Conservation (phyloP, 805 yeast genomes). For the Kuraishia molischiana region DNA sequence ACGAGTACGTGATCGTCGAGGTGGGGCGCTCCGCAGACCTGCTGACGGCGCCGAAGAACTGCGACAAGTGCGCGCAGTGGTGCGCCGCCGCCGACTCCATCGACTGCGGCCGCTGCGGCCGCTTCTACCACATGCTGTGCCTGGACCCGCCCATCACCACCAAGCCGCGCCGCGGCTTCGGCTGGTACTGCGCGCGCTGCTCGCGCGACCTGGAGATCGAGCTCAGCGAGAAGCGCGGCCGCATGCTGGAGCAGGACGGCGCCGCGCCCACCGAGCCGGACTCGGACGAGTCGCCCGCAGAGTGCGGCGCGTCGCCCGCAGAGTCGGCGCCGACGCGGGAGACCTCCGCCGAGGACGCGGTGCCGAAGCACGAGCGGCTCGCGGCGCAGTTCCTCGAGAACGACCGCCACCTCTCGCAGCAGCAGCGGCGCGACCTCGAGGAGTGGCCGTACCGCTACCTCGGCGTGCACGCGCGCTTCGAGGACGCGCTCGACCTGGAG, state of each 20-base stretch:
- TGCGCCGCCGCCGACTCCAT: constrained; percentile 65
- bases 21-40: constrained; percentile 53
- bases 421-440: constrained; percentile 43
- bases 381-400: constrained; percentile 42
- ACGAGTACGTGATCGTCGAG: constrained; percentile 70
- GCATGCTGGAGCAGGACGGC: constrained; percentile 17
- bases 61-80: constrained; percentile 81
- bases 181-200: constrained; percentile 85
- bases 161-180: constrained; percentile 80
- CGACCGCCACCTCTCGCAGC: constrained; percentile 30
- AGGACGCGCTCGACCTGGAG: constrained; percentile 68
- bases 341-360: constrained; percentile 1
- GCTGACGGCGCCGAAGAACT: constrained; percentile 52
- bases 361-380: constrained; percentile 47
- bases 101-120: constrained; percentile 68
- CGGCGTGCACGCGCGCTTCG: constrained; percentile 64
- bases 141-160: constrained; percentile 73
- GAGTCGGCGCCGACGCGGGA: constrained; percentile 6
- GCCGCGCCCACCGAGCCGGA: neutral
- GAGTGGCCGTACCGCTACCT: constrained; percentile 79
- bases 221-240: constrained; percentile 23
- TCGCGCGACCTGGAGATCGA: constrained; percentile 46
- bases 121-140: constrained; percentile 71
- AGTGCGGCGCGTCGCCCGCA: neutral
- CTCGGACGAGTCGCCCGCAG: neutral